Evolutionary conservation across 148 eudicot genomes (phyloP).

Genomic region (Oxyria digyna): DNA sequence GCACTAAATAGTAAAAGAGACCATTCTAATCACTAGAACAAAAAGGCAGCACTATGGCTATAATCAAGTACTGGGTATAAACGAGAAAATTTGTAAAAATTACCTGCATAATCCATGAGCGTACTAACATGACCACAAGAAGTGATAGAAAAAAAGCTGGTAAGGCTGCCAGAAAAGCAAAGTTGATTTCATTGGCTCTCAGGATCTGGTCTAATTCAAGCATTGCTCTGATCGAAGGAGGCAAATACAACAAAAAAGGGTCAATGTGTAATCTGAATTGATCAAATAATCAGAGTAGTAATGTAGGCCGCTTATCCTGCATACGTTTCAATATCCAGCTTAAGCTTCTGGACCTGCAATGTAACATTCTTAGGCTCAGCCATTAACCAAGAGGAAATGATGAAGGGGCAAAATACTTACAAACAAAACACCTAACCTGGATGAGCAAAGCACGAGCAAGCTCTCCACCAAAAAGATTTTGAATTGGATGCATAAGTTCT

Average conservation of each 20-base stretch:
- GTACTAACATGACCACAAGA: conserved; percentile 46
- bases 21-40: too few relatives aligned
- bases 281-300: conserved; percentile 6
- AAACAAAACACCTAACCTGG: conserved; percentile 44
- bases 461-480: conserved; percentile 76
- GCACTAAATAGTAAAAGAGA: too few relatives aligned
- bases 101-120: conserved; percentile 91
- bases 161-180: conserved; percentile 93
- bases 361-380: conserved; percentile 11
- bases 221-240: conserved; percentile 66
- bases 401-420: background rate
- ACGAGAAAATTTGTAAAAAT: background rate
- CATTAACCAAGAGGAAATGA: conserved; percentile 1
- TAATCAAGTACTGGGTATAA: too few relatives aligned
- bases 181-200: conserved; percentile 96
- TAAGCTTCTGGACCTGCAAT: conserved; percentile 94
- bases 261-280: conserved; percentile 7
- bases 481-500: conserved; percentile 85
- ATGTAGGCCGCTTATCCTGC: conserved; percentile 17
- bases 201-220: conserved; percentile 96
- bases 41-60: too few relatives aligned
- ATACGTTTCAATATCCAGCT: conserved; percentile 94
- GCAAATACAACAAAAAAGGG: background rate
- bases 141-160: conserved; percentile 72
- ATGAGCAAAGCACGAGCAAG: conserved; percentile 89